A percentile compares a stretch with the other conserved stretches of the same genome.
Evolutionary conservation across 371 early-diverging fungal genomes (phyloP).

Genomic region (Mortierella sp.): DNA sequence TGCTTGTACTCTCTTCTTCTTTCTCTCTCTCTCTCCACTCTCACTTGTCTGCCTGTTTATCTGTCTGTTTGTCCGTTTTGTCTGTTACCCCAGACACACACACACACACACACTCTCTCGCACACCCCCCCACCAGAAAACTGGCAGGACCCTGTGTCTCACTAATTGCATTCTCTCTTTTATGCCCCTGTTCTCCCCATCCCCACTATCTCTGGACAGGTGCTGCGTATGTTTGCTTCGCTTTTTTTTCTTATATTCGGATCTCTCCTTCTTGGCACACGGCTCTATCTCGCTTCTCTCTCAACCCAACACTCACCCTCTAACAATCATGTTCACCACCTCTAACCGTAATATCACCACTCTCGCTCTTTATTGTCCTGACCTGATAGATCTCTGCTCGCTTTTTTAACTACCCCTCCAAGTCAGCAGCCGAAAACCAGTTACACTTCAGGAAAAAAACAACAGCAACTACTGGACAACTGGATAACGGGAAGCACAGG

Average conservation of each 20-base stretch:
- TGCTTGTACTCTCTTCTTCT: neutral
- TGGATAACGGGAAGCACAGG: neutral
- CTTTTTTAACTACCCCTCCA: neutral
- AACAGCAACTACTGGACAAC: neutral
- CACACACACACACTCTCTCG: too few relatives aligned
- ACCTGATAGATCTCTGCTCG: slow-evolving; percentile 5
- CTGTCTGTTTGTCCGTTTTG: neutral
- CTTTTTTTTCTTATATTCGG: neutral
- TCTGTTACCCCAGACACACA: neutral
- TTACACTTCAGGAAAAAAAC: neutral
- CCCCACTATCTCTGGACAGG: neutral
- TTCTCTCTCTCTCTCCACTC: neutral
- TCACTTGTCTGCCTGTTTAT: neutral
- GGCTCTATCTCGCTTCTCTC: too few relatives aligned
- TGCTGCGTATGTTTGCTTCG: slow-evolving; percentile 1
- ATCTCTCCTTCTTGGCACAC: neutral
- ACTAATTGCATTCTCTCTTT: neutral
- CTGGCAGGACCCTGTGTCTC: slow-evolving; percentile 13
- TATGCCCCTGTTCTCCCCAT: neutral
- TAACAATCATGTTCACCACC: too few relatives aligned
- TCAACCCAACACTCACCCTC: too few relatives aligned
- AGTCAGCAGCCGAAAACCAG: neutral
- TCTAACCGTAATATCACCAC: neutral
- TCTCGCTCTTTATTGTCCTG: neutral
- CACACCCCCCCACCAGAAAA: neutral